Evolutionary conservation across 106 monocot genomes (phyloP), one percentile per base, ranked within the genome.

Genomic region (Dioscorea zingiberensis): DNA sequence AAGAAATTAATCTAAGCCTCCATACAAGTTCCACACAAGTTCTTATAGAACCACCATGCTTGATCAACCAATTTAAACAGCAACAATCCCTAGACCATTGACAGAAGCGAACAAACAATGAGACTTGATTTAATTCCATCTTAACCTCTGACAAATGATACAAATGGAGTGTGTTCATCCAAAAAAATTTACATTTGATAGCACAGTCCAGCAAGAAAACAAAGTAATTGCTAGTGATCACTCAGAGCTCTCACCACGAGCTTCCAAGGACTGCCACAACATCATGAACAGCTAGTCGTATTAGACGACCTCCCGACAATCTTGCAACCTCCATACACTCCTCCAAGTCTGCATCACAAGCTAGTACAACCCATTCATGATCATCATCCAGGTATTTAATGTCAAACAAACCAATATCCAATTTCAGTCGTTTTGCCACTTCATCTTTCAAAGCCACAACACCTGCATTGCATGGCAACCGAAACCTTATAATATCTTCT

Each of bases 381-480:
- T 88, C 88, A 44, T 84, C 88, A 62, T 84, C 88, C 65, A 84
- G 57, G 63, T 88, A 88, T 53, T 75, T 81, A 62, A 81, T 73
- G 25, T 81, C 84, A 64, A 84, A 88, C 30, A 63, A 72, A 24
- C 78, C 81, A 15, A 75, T 54, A 2, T 81, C 78, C 68, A 88
- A 57, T 65, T 75, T 84, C 45, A 88, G 58, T 61, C 88, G 77
- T 62, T 78, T 78, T 0, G 74, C 63, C 17, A 88, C 75, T 67
- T 84, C 81, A 15, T 78, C 74, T 23, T 67, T 74, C 26, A 88
- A 59, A 54, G 55, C 66, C 7, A 66, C 22, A 48, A 84, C 18
- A 24, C 75, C 75, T 18, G 69, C 77, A 12, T 25, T 27, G n/a
- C 48, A 60, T 27, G 62, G 58, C 55, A 84, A 59, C 15, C 81